Conservation (phyloP, 257 asterid genomes). For the Sherardia arvensis region DNA sequence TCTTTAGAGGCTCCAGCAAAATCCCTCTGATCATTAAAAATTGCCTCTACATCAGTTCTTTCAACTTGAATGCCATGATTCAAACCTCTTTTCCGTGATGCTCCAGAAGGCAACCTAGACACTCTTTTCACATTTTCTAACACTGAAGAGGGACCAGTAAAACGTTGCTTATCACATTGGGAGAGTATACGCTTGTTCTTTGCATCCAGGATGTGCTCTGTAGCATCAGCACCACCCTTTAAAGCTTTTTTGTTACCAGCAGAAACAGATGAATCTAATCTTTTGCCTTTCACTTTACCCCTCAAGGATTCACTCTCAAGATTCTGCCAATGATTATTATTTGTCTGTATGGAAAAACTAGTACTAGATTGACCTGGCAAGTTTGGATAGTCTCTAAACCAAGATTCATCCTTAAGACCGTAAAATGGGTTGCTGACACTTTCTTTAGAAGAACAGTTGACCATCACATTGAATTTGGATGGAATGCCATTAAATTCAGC, state of each 20-base stretch:
- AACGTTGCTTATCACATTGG: constrained; percentile 22
- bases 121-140: constrained; percentile 5
- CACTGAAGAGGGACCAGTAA: constrained; percentile 20
- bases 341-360: constrained; percentile 30
- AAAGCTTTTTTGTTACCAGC: constrained; percentile 15
- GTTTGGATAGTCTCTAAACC: constrained; percentile 26
- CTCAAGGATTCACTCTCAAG: constrained; percentile 21
- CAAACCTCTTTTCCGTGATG: constrained; percentile 14
- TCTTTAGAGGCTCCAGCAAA: constrained; percentile 17
- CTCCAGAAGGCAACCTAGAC: constrained; percentile 4
- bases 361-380: constrained; percentile 15
- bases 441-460: constrained; percentile 22
- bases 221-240: constrained; percentile 22
- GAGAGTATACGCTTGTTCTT: constrained; percentile 17
- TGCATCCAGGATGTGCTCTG: constrained; percentile 12
- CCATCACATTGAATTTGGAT: constrained; percentile 23
- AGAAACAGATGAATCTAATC: constrained; percentile 24
- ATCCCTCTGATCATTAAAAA: constrained; percentile 13
- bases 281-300: constrained; percentile 35
- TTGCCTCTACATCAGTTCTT: constrained; percentile 18
- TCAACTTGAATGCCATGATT: constrained; percentile 20
- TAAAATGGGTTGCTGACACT: constrained; percentile 20
- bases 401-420: constrained; percentile 38
- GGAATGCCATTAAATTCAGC: constrained; percentile 26
- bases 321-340: constrained; percentile 16